Base-by-base conservation (phyloP, 768 basidiomycete genomes). In the Termitomyces sp. region DNA sequence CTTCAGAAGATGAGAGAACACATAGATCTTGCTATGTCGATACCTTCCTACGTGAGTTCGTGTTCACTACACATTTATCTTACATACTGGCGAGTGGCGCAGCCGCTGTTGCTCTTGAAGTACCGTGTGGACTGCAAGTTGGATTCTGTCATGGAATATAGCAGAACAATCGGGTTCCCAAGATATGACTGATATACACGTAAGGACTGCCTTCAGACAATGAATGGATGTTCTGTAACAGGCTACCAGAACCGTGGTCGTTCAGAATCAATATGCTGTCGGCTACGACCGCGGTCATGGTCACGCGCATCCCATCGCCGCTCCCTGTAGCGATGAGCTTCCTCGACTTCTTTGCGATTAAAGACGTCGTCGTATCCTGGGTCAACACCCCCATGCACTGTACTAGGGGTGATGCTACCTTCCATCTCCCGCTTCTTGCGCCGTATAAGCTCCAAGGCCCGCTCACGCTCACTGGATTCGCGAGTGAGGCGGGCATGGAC, bases 381-480 rank as follows among this genome's bases (percentile, higher is more conserved):
- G 2, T 75, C 65, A 32, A 72, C 63, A 1, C 72, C 81, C 3
- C 79, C 81, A 46, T 75, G 77, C 4, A 88, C 83, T 0, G 86
- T 89, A 60, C 84, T 87, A 0, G 89, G 90, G 1, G 90, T 92
- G 58, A 80, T 81, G 56, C 79, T 84, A 2, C 85, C 86, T 32
- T 74, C 77, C 71, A 78, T 69, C 69, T 90, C 87, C 2, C 83
- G 78, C 64, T 83, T 81, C 72, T 82, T 88, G 40, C 86, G 77
- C 53, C 76, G 76, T 21, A 91, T 84, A 29, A 92, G 83, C 8
- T 80, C 88, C n/a, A 82, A 71, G 0, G 90, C 90, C 0, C 90
- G 84, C 63, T 86, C 81, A 4, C 89, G 82, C 68, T 92, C 90
- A 1, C 85, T 81, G 0, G 84, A 83, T 70, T 92, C 90, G 27